phyloP scores from a whole-genome alignment of 768 basidiomycete genomes.

The Epithele typhae region DNA sequence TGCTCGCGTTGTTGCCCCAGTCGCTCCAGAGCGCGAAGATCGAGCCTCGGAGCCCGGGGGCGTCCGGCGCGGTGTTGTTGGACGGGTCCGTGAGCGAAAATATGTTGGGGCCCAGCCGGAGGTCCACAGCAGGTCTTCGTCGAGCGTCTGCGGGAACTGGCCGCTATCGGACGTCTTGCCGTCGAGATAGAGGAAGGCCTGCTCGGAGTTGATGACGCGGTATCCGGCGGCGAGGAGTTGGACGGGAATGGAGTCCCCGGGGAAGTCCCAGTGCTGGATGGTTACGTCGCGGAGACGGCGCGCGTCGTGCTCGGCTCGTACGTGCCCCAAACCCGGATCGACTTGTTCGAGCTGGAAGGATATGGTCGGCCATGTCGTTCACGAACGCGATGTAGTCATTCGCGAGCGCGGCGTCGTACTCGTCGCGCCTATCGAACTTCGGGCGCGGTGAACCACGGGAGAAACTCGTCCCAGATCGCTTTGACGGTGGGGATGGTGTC shows the following conservation, averaged over 20 bases:
- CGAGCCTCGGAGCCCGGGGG: slow-evolving; percentile 20
- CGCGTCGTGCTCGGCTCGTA: slow-evolving; percentile 34
- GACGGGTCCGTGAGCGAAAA: slow-evolving; percentile 19
- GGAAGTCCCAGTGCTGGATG: slow-evolving; percentile 41
- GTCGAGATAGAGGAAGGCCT: slow-evolving; percentile 20
- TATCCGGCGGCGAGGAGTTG: slow-evolving; percentile 22
- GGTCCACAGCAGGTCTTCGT: slow-evolving; percentile 26
- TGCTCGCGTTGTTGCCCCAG: slow-evolving; percentile 44
- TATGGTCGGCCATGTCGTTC: slow-evolving; percentile 38
- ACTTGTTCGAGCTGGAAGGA: slow-evolving; percentile 30
- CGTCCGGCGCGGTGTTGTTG: slow-evolving; percentile 23
- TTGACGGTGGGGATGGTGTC: slow-evolving; percentile 41
- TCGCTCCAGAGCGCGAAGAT: slow-evolving; percentile 32
- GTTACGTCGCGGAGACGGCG: slow-evolving; percentile 38
- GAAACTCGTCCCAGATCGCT: slow-evolving; percentile 39
- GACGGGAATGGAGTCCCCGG: slow-evolving; percentile 22
- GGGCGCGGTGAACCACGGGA: slow-evolving; percentile 30
- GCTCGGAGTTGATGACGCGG: slow-evolving; percentile 26
- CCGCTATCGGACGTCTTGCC: slow-evolving; percentile 23
- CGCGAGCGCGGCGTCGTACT: slow-evolving; percentile 36
- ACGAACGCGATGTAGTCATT: slow-evolving; percentile 40
- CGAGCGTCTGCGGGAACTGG: slow-evolving; percentile 31
- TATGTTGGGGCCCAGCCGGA: slow-evolving; percentile 24
- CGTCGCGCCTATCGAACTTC: slow-evolving; percentile 48
- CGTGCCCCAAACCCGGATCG: slow-evolving; percentile 42